These are phyloP conservation scores for Catunica adiposa DNA, from an alignment of 2,329 filamentous ascomycete genomes.

Conservation along the genomic window DNA sequence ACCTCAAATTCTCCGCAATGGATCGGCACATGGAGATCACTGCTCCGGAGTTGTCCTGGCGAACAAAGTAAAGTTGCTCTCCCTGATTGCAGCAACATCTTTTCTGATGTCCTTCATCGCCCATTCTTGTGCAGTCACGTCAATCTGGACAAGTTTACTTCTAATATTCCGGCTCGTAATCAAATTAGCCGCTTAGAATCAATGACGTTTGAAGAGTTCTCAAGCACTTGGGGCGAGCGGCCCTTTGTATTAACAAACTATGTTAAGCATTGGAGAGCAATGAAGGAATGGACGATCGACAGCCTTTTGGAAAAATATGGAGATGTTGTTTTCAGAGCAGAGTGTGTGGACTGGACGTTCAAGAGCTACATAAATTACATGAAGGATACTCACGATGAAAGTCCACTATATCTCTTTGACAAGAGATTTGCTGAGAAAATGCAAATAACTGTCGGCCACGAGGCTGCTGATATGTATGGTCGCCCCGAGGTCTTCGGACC, in stretches of 20 bases:
- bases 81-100: conserved; percentile 62
- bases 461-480: conserved; percentile 48
- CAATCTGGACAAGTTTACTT: conserved; percentile 45
- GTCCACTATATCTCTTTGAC: conserved; percentile 85
- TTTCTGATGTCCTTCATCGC: conserved; percentile 76
- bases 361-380: conserved; percentile 72
- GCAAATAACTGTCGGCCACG: conserved; percentile 43
- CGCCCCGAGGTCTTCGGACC: conserved; percentile 69
- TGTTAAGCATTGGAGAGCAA: conserved; percentile 68
- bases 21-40: conserved; percentile 50
- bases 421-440: conserved; percentile 77
- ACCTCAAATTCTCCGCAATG: conserved; percentile 20
- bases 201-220: conserved; percentile 58
- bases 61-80: conserved; percentile 27
- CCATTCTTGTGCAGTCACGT: conserved; percentile 82
- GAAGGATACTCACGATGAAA: conserved; percentile 64
- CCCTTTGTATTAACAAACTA: conserved; percentile 79
- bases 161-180: conserved; percentile 56
- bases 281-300: conserved; percentile 56
- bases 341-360: conserved; percentile 85
- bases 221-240: conserved; percentile 54
- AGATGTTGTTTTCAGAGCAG: conserved; percentile 61
- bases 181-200: conserved; percentile 53
- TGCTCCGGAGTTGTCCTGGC: conserved; percentile 44
- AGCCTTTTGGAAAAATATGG: conserved; percentile 47